Conservation (phyloP, 768 basidiomycete genomes). For the Goffeauzyma gilvescens region DNA sequence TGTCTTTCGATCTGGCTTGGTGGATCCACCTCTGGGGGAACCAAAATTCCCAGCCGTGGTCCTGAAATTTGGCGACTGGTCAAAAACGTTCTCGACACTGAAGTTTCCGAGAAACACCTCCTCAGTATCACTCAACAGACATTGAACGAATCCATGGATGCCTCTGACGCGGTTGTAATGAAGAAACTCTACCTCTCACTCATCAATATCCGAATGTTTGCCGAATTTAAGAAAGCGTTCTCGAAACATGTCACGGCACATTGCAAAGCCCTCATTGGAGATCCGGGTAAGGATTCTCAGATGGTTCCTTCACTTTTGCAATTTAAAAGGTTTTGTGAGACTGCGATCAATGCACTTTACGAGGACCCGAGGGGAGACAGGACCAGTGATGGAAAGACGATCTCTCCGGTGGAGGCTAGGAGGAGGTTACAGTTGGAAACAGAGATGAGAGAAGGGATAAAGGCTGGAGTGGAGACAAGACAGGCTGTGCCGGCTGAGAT, state of each 20-base stretch:
- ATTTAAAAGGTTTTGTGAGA: conserved; percentile 23
- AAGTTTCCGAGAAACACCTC: neutral
- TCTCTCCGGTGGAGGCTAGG: neutral
- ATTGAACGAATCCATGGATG: conserved; percentile 27
- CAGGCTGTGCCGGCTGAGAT: conserved; percentile 31
- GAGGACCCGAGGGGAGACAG: conserved; percentile 3
- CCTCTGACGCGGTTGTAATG: conserved; percentile 12
- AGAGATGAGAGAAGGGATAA: conserved; percentile 23
- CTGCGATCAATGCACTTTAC: conserved; percentile 18
- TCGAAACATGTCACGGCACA: conserved; percentile 19
- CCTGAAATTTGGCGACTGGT: neutral
- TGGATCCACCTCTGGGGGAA: neutral
- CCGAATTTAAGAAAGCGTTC: conserved; percentile 14
- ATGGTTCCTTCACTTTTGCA: conserved; percentile 26
- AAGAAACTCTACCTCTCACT: conserved; percentile 16
- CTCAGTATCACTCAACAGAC: conserved; percentile 8
- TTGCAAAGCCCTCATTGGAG: conserved; percentile 18
- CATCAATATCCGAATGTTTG: conserved; percentile 13
- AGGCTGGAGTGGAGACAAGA: conserved; percentile 25
- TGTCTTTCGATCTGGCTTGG: conserved; percentile 5
- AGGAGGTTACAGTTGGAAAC: conserved; percentile 22
- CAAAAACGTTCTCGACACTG: too few relatives aligned
- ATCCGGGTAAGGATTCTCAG: conserved; percentile 25
- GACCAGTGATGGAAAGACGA: conserved; percentile 1
- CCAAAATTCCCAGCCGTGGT: too few relatives aligned